Conservation (phyloP, 306 rosid species). For the Prunus armeniaca region DNA sequence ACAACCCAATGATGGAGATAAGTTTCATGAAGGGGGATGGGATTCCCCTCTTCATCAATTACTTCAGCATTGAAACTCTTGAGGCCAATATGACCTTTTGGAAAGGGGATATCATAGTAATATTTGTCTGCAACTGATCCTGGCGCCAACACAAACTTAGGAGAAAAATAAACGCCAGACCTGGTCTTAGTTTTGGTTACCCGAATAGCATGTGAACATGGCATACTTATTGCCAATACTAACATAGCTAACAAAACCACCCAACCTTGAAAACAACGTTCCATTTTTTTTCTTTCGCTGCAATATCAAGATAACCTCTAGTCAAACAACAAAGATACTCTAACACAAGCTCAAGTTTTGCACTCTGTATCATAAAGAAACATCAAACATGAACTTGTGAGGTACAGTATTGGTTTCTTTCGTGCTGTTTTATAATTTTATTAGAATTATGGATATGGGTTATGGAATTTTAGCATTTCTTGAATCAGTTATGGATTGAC, state of each 20-base stretch:
- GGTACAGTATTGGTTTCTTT: neutral
- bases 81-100: slow-evolving; percentile 65
- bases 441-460: neutral
- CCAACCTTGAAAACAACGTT: slow-evolving; percentile 10
- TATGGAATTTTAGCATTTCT: neutral
- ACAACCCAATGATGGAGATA: slow-evolving; percentile 77
- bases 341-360: neutral
- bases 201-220: slow-evolving; percentile 30
- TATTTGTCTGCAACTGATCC: slow-evolving; percentile 56
- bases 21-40: slow-evolving; percentile 66
- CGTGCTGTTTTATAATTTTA: neutral
- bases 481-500: neutral
- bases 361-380: neutral
- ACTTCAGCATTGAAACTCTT: slow-evolving; percentile 68
- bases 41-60: slow-evolving; percentile 54
- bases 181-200: slow-evolving; percentile 30
- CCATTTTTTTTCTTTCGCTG: slow-evolving; percentile 38
- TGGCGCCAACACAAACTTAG: slow-evolving; percentile 49
- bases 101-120: slow-evolving; percentile 46
- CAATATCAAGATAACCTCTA: slow-evolving; percentile 1
- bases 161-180: slow-evolving; percentile 48
- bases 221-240: slow-evolving; percentile 24
- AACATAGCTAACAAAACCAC: slow-evolving; percentile 23
- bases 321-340: neutral
- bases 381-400: neutral